phyloP scores from a whole-genome alignment of 495 filamentous ascomycete species.

The Lichenothelia convexa region DNA sequence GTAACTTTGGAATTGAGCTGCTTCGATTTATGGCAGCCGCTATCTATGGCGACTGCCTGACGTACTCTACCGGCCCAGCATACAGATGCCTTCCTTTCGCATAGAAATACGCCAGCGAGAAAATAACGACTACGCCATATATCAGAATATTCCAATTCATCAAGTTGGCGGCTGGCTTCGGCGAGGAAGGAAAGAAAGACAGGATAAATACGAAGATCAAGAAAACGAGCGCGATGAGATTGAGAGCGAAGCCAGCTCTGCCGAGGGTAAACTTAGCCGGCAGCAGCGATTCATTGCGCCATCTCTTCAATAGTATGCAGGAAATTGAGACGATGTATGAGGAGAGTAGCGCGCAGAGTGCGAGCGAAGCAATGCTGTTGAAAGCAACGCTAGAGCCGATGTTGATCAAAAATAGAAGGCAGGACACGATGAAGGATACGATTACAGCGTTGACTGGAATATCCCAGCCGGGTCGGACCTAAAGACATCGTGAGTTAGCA shows the following conservation, averaged over 20 bases:
- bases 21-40: no score
- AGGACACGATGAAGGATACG: slow-evolving; percentile 20
- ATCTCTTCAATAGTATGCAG: slow-evolving; percentile 17
- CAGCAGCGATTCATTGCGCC: slow-evolving; percentile 14
- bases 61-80: not conserved
- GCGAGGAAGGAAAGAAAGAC: slow-evolving; percentile 15
- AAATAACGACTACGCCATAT: not conserved
- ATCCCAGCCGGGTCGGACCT: not conserved
- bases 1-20: no score
- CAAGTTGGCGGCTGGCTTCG: not conserved
- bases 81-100: not conserved
- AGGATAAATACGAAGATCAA: slow-evolving; percentile 15
- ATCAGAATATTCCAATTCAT: not conserved
- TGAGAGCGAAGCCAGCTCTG: slow-evolving; percentile 15
- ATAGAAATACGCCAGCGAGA: not conserved
- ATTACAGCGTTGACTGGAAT: slow-evolving; percentile 24
- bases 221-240: slow-evolving; percentile 19
- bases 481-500: slow-evolving; percentile 1
- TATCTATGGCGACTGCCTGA: no score
- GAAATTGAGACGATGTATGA: slow-evolving; percentile 26
- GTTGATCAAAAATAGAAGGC: slow-evolving; percentile 28
- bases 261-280: slow-evolving; percentile 18
- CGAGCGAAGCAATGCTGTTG: slow-evolving; percentile 29
- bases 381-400: slow-evolving; percentile 30
- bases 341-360: slow-evolving; percentile 23